Percentiles rank a stretch among this genome's conserved stretches.
These are phyloP conservation scores for Lactarius trivialis DNA, from an alignment of 768 basidiomycete species.

Conservation along the genomic window DNA sequence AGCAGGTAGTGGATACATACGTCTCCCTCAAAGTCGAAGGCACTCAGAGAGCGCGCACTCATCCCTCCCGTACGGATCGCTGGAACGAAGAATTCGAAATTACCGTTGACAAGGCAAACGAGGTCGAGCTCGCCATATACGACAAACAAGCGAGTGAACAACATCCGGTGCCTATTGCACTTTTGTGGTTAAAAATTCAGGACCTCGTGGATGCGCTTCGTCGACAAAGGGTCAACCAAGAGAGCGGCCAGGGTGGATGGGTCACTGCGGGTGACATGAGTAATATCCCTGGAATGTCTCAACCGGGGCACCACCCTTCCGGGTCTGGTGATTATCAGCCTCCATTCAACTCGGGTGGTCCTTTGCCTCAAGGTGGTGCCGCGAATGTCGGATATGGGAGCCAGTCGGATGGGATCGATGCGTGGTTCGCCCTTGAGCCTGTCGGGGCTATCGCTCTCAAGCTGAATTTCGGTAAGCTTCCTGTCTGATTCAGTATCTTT, in stretches of 20 bases:
- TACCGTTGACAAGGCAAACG: constrained; percentile 94
- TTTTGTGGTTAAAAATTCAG: constrained; percentile 90
- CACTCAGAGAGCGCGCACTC: constrained; percentile 84
- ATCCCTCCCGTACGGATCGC: constrained; percentile 88
- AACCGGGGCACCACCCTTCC: constrained; percentile 18
- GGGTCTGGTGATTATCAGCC: constrained; percentile 22
- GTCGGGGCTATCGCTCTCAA: constrained; percentile 87
- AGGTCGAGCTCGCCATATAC: constrained; percentile 93
- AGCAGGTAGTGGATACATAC: constrained; percentile 73
- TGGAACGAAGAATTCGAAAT: constrained; percentile 99
- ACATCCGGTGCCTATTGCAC: constrained; percentile 83
- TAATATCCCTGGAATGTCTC: constrained; percentile 18
- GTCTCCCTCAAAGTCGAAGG: constrained; percentile 97
- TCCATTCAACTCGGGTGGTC: not conserved
- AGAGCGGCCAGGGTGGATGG: constrained; percentile 87
- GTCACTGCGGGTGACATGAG: constrained; percentile 91
- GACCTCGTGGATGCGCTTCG: constrained; percentile 92
- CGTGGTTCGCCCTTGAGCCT: constrained; percentile 96
- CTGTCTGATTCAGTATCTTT: constrained; percentile 11
- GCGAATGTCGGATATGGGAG: constrained; percentile 10
- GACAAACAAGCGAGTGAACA: constrained; percentile 82
- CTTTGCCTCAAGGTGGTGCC: constrained; percentile 6
- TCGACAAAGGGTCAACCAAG: constrained; percentile 85
- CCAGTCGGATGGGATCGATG: constrained; percentile 76
- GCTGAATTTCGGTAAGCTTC: constrained; percentile 81